Base-by-base conservation (phyloP, 345 rosid species). In the Populus pruinosa region DNA sequence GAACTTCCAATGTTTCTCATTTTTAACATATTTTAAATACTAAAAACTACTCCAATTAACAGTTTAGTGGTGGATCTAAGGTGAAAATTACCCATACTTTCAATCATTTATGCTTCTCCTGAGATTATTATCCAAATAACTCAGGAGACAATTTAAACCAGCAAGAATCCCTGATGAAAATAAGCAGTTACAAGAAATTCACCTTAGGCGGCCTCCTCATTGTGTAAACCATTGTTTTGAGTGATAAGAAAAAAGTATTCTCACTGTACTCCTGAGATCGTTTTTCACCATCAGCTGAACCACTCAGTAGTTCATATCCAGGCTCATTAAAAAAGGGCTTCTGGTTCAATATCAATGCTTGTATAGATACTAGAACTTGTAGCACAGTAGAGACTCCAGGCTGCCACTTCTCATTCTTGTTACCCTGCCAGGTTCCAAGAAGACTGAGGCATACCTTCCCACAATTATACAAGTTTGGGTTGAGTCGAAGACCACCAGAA, bases 391-490 rank as follows among this genome's bases (percentile, higher is more conserved):
- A 95, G 55, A 79, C 77, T 33, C 87, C 87, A 77, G 98, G 94
- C 61, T 87, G 85, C 99, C 99, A 95, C 83, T 83, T 88, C 91
- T 95, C 99, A 80, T 77, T 93, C 83, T 81, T 83, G 43, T 41
- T 65, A 76, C 98, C 97, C 72, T 50, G n/a, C 99, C 99, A 95
- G 49, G 99, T 95, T 76, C 92, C 91, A 43, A 95, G 96, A 81
- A 95, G 94, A 87, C 98, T 93, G 67, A 95, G 91, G 77, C 99
- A 95, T 72, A 93, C 97, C 83, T 95, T 91, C 70, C 99, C 99
- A 75, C 85, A 71, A 13, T 44, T 18, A 76, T 95, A 91, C 82
- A 95, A 83, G 81, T 92, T 95, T 25, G 98, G 98, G 84, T 95
- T 95, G 77, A 95, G 88, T 78, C 94, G 89, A 66, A 92, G 91